Percentiles rank a stretch among this genome's conserved stretches.
Conservation (phyloP, 2,329 filamentous ascomycete species). For the Ceratocystis huliohia region DNA sequence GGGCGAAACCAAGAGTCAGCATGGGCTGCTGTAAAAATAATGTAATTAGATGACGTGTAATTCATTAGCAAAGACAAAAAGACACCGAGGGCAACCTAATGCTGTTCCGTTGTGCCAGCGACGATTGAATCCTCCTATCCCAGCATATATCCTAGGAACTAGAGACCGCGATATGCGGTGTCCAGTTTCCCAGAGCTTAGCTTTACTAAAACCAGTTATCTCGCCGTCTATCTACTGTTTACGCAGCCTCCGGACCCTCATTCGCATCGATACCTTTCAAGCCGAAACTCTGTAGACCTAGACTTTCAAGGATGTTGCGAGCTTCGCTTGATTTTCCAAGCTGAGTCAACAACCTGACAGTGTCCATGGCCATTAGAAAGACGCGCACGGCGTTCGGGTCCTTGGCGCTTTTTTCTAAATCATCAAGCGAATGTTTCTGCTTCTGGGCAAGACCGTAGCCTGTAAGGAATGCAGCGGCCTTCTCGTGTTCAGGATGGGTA, state of each 20-base stretch:
- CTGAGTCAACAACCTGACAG: slow-evolving; percentile 29
- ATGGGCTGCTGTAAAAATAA: neutral
- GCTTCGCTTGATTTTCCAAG: slow-evolving; percentile 28
- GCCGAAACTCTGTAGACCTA: slow-evolving; percentile 6
- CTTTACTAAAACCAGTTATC: neutral
- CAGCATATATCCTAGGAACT: neutral
- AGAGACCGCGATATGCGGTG: neutral
- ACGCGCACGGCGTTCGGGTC: slow-evolving; percentile 15
- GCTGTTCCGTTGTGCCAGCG: slow-evolving; percentile 14
- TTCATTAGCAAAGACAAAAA: neutral
- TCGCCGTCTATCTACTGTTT: no score
- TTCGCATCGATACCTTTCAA: neutral
- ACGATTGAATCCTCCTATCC: neutral
- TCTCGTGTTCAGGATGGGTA: slow-evolving; percentile 35
- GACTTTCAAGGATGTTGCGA: slow-evolving; percentile 25
- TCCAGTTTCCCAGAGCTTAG: neutral
- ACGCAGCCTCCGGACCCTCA: no score
- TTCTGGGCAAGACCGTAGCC: slow-evolving; percentile 10
- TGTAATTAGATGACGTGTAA: neutral
- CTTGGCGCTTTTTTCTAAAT: neutral
- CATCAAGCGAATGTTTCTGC: neutral
- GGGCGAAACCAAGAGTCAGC: neutral
- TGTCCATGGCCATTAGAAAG: slow-evolving; percentile 26
- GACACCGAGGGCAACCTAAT: neutral
- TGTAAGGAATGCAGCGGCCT: slow-evolving; percentile 37